A percentile compares a stretch with the other conserved stretches of the same genome.
phyloP scores from a whole-genome alignment of 805 yeast genomes.

The Wickerhamiella alocasiicola region DNA sequence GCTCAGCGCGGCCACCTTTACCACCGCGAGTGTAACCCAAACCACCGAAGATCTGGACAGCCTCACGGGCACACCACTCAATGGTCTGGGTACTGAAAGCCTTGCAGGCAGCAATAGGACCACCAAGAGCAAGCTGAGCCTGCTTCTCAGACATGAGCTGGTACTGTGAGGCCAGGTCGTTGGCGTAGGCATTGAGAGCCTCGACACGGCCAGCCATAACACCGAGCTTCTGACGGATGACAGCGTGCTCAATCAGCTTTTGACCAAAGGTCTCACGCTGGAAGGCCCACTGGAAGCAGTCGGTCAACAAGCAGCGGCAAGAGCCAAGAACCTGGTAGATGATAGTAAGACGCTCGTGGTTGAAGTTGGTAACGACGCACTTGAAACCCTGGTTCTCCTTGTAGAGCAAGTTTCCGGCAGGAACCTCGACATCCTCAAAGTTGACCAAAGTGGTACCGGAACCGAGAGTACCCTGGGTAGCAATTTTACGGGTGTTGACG shows the following conservation, averaged over 20 bases:
- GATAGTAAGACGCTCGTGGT: conserved; percentile 33
- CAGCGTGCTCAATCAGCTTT: conserved; percentile 31
- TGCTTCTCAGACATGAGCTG: conserved; percentile 25
- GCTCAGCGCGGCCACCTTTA: conserved; percentile 33
- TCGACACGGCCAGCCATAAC: conserved; percentile 32
- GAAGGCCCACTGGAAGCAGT: conserved; percentile 31
- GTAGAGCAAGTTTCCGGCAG: conserved; percentile 31
- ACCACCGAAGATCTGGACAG: conserved; percentile 34
- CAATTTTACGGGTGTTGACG: conserved; percentile 28
- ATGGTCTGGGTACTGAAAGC: conserved; percentile 32
- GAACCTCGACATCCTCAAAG: conserved; percentile 34
- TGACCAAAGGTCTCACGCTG: conserved; percentile 33
- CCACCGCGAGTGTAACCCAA: conserved; percentile 34
- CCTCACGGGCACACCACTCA: conserved; percentile 34
- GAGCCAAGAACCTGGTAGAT: conserved; percentile 31
- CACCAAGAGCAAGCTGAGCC: conserved; percentile 30
- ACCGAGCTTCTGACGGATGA: conserved; percentile 33
- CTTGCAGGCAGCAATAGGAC: conserved; percentile 33
- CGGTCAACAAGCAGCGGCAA: conserved; percentile 30
- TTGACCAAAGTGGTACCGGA: conserved; percentile 32
- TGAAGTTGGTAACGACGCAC: conserved; percentile 33
- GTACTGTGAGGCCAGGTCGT: conserved; percentile 28
- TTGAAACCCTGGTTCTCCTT: conserved; percentile 32
- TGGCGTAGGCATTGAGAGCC: conserved; percentile 31
- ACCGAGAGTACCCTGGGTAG: conserved; percentile 32